Conservation (phyloP, 345 rosid species). For the Arabidopsis suecica region DNA sequence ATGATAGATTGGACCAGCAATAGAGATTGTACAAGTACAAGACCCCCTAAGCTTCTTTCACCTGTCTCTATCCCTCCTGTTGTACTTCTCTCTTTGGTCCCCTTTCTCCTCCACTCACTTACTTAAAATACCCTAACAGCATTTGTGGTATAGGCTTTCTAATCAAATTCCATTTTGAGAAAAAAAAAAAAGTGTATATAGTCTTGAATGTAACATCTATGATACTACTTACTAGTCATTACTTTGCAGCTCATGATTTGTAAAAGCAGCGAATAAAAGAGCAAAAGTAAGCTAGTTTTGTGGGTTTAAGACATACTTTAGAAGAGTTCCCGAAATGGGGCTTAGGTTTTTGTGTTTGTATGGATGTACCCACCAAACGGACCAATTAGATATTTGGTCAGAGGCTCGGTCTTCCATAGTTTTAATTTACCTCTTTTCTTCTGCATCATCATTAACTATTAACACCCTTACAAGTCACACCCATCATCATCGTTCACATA, state of each 20-base stretch:
- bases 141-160: background rate
- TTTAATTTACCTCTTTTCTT: background rate
- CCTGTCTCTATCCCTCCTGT: constrained; percentile 26
- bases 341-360: constrained; percentile 35
- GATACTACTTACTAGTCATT: background rate
- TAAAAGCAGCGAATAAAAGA: constrained; percentile 11
- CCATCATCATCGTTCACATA: constrained; percentile 18
- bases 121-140: background rate
- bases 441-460: background rate
- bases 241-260: constrained; percentile 14
- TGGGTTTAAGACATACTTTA: constrained; percentile 14
- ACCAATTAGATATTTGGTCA: constrained; percentile 33
- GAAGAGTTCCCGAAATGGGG: constrained; percentile 34
- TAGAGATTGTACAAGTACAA: constrained; percentile 31
- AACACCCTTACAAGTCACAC: constrained; percentile 20
- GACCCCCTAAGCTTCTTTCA: constrained; percentile 12
- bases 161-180: background rate
- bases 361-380: constrained; percentile 16
- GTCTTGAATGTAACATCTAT: constrained; percentile 35
- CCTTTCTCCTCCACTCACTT: constrained; percentile 3
- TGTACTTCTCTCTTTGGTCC: constrained; percentile 33
- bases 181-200: background rate
- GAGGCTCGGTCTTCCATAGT: constrained; percentile 39
- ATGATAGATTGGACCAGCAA: constrained; percentile 36
- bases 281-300: constrained; percentile 28